These are phyloP conservation scores for Arthrobotrys conoides DNA, from an alignment of 2,329 filamentous ascomycete species.

Conservation along the genomic window DNA sequence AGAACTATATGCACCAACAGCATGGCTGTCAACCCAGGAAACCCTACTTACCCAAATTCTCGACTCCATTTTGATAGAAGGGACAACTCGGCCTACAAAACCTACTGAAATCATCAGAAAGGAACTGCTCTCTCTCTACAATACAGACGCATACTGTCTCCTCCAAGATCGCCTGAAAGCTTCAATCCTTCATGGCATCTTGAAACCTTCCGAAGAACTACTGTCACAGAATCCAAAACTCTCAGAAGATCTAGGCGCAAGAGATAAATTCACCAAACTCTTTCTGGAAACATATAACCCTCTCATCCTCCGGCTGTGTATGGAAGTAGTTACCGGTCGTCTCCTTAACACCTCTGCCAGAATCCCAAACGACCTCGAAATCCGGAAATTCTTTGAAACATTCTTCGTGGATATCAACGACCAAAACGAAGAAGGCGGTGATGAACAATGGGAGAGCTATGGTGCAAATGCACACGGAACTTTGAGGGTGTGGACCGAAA, in stretches of 20 bases:
- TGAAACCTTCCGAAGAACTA: conserved; percentile 49
- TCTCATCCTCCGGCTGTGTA: conserved; percentile 70
- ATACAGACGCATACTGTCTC: conserved; percentile 34
- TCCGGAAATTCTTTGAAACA: conserved; percentile 61
- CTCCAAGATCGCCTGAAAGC: conserved; percentile 52
- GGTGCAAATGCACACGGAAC: conserved; percentile 43
- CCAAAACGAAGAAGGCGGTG: conserved; percentile 30
- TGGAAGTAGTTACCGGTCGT: conserved; percentile 75
- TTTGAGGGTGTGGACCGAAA: conserved; percentile 50
- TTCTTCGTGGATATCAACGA: conserved; percentile 55
- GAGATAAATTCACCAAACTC: conserved; percentile 72
- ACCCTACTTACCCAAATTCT: conserved; percentile 36
- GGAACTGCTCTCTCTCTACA: conserved; percentile 33
- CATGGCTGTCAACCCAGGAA: conserved; percentile 51
- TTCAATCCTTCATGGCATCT: conserved; percentile 46
- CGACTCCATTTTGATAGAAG: conserved; percentile 34
- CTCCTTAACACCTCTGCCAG: conserved; percentile 65
- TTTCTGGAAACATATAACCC: conserved; percentile 74
- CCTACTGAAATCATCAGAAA: conserved; percentile 11
- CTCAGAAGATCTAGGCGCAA: conserved; percentile 73
- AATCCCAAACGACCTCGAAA: conserved; percentile 6
- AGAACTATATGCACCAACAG: conserved; percentile 26
- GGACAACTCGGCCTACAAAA: neutral
- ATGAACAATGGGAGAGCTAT: conserved; percentile 24
- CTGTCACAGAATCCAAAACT: conserved; percentile 36